A percentile compares a stretch with the other conserved stretches of the same genome.
Evolutionary conservation across 2,329 filamentous ascomycete genomes (phyloP).

Genomic region (Pseudocercospora musae): DNA sequence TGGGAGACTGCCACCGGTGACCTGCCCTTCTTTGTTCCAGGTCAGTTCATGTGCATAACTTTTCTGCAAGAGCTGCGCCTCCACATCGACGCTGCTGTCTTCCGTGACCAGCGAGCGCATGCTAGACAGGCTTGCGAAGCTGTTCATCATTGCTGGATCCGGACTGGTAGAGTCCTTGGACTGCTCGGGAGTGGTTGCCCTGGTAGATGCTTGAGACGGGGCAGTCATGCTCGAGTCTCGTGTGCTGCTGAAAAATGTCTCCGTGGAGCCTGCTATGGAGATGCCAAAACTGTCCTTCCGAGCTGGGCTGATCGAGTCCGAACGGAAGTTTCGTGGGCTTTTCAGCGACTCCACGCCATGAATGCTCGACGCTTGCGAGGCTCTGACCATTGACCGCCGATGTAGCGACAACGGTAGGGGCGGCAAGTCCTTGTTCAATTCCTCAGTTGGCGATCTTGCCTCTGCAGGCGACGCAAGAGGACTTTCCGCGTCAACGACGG

Average conservation of each 20-base stretch:
- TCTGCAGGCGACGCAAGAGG: constrained; percentile 7
- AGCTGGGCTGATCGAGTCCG: constrained; percentile 17
- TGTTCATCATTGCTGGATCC: constrained; percentile 57
- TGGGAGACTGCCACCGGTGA: constrained; percentile 86
- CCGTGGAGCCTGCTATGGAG: constrained; percentile 73
- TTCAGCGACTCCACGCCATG: constrained; percentile 15
- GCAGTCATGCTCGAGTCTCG: constrained; percentile 78
- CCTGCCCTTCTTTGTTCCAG: constrained; percentile 88
- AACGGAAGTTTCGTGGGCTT: constrained; percentile 11
- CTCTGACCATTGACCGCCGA: constrained; percentile 12
- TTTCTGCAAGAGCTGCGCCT: constrained; percentile 81
- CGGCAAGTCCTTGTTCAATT: constrained; percentile 12
- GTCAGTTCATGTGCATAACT: constrained; percentile 89
- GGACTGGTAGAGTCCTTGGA: constrained; percentile 41
- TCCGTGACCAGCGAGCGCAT: constrained; percentile 66
- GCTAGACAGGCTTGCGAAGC: constrained; percentile 62
- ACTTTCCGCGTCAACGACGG: not conserved
- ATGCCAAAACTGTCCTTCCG: constrained; percentile 67
- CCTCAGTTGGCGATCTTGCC: not conserved
- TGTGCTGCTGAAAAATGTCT: constrained; percentile 68
- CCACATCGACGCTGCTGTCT: constrained; percentile 70
- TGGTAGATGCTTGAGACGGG: constrained; percentile 76
- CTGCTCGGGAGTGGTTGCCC: constrained; percentile 81
- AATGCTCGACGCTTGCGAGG: constrained; percentile 17
- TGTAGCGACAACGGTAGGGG: constrained; percentile 9